Evolutionary conservation across 108 stramenopile species (phyloP), one percentile per base, ranked within the genome.

Genomic region (Pseudonitzschia multiseries): DNA sequence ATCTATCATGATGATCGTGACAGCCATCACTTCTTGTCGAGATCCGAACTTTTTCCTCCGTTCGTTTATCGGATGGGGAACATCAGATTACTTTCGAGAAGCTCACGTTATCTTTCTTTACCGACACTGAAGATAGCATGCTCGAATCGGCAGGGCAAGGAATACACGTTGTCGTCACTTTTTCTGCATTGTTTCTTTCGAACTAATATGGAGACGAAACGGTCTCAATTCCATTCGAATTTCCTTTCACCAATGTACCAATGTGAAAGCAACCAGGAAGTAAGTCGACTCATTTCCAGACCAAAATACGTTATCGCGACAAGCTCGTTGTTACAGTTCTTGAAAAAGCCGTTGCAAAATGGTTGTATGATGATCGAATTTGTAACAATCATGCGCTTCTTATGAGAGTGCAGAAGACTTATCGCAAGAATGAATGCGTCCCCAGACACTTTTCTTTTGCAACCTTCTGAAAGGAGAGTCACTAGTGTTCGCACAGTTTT

Each of bases 381-480:
- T 17, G 32, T 17, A 33, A 22, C 43, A 68, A 44, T 4, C 3
- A 9, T 15, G 61, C 44, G 15, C 24, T 72, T 48, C 26, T 67
- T 27, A 8, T 44, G 14, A 42, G 4, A 64, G 28, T 9, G 4
- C 28, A 13, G 2, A 18, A 42, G 4, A 1, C 32, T 46, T 63
- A 13, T 79, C 78, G 72, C 78, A 29, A 79, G 43, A 73, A 26
- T 13, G 13, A 69, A 29, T 65, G 6, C 70, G 78, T 79, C 63
- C 78, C 78, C 78, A 79, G 78, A 79, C 78, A 79, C 78, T 79
- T 71, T 69, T 29, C 54, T 51, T 65, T 54, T 66, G 67, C 48
- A 43, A 13, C 24, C 60, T 43, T 65, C 73, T 60, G 65, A 46
- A 60, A 67, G 54, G 50, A 69, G 68, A 79, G 78, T 79, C 78